Evolutionary conservation across 805 yeast genomes (phyloP).

Genomic region (Yamadazyma tumulicola): DNA sequence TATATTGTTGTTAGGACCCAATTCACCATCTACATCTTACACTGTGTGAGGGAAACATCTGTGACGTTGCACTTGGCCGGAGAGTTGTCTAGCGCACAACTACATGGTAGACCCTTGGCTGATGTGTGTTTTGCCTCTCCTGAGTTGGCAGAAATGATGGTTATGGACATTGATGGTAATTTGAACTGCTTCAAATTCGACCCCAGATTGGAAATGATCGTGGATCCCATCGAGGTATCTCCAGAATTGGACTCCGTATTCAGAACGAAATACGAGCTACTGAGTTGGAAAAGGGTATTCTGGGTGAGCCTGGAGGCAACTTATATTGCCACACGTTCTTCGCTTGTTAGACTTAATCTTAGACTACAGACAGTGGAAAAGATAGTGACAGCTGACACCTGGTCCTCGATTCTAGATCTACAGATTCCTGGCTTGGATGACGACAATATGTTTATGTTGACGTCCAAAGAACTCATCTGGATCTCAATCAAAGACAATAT

Average conservation of each 20-base stretch:
- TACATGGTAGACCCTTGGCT: constrained; percentile 28
- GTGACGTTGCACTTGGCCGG: constrained; percentile 9
- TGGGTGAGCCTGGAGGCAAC: constrained; percentile 38
- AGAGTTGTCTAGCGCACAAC: constrained; percentile 2
- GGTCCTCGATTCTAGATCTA: constrained; percentile 52
- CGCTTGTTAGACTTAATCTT: constrained; percentile 30
- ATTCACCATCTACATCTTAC: constrained; percentile 28
- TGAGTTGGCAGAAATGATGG: constrained; percentile 33
- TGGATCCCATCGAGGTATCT: neutral
- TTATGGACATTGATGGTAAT: constrained; percentile 52
- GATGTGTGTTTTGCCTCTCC: constrained; percentile 46
- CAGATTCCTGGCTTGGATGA: constrained; percentile 6
- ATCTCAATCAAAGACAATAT: constrained; percentile 27
- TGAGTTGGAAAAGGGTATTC: constrained; percentile 49
- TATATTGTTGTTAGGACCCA: constrained; percentile 37
- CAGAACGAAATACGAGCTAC: constrained; percentile 39
- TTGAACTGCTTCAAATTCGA: neutral
- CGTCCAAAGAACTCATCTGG: constrained; percentile 65
- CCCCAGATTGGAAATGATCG: neutral
- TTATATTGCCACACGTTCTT: constrained; percentile 42
- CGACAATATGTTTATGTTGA: constrained; percentile 50
- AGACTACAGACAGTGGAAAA: constrained; percentile 14
- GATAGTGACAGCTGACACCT: constrained; percentile 48
- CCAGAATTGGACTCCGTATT: constrained; percentile 33
- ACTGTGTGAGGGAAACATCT: constrained; percentile 17